Percentiles rank a stretch among this genome's conserved stretches.
These are phyloP conservation scores for Marchantia polymorpha DNA, from an alignment of 225 moss, liverwort and hornwort genomes.

Conservation along the genomic window DNA sequence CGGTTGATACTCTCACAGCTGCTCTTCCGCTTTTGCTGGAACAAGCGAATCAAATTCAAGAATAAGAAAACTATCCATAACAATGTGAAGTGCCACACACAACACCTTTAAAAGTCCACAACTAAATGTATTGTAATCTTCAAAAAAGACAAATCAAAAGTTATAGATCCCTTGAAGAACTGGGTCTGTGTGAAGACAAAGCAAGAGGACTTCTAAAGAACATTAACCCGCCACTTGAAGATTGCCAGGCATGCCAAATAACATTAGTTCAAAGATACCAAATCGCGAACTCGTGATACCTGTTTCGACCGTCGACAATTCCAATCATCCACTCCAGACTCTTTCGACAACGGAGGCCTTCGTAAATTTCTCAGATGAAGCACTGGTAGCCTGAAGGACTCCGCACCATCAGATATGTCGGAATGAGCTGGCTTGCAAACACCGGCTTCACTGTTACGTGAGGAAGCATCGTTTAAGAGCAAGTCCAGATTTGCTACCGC, in stretches of 20 bases:
- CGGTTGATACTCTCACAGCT: conserved; percentile 60
- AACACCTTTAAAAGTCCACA: neutral
- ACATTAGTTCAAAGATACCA: no score
- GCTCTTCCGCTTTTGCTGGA: conserved; percentile 74
- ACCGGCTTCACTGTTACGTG: conserved; percentile 34
- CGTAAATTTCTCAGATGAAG: conserved; percentile 38
- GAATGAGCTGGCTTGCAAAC: conserved; percentile 30
- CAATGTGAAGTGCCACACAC: no score
- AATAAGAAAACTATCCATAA: neutral
- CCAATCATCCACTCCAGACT: conserved; percentile 52
- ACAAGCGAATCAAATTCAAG: conserved; percentile 23
- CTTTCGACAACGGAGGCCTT: conserved; percentile 47
- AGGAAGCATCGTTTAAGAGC: conserved; percentile 43
- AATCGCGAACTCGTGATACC: conserved; percentile 30
- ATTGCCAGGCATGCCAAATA: no score
- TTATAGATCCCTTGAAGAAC: neutral
- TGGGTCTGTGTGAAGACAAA: neutral
- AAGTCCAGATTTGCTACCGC: conserved; percentile 30
- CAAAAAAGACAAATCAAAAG: no score
- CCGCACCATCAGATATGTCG: conserved; percentile 40
- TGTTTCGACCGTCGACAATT: conserved; percentile 62
- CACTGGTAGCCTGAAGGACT: conserved; percentile 39
- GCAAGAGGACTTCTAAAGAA: no score
- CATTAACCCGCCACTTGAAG: no score
- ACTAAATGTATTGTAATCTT: neutral